Conservation (phyloP, 2,329 filamentous ascomycete genomes). For the Diaporthe nobilis region DNA sequence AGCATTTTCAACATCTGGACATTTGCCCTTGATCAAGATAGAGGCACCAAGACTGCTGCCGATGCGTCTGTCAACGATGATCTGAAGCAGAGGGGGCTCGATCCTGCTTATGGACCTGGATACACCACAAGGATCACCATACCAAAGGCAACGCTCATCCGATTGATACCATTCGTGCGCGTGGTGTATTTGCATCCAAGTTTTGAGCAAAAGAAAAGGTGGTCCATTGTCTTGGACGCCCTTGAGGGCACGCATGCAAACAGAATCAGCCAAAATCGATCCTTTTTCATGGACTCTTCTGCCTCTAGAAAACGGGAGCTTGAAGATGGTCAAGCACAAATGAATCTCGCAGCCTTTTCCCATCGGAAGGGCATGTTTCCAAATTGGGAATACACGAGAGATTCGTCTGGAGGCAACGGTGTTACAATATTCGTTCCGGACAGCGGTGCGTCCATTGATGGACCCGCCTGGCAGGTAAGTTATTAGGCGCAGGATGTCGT, state of each 20-base stretch:
- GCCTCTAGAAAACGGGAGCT: background rate
- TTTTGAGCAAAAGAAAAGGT: background rate
- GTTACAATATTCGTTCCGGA: constrained; percentile 18
- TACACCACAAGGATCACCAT: background rate
- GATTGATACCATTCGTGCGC: background rate
- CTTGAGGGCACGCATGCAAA: background rate
- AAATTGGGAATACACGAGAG: background rate
- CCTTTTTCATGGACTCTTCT: background rate
- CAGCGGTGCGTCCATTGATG: background rate
- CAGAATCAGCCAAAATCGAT: background rate
- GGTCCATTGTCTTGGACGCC: background rate
- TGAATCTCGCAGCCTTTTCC: constrained; percentile 15
- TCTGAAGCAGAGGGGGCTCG: background rate
- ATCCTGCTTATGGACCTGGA: constrained; percentile 11
- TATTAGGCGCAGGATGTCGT: too few relatives aligned
- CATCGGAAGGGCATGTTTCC: background rate
- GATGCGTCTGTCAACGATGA: constrained; percentile 10
- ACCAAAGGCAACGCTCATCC: background rate
- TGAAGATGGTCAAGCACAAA: background rate
- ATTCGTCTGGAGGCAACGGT: background rate
- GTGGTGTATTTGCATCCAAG: constrained; percentile 1
- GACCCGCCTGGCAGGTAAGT: background rate
- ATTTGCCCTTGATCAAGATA: background rate
- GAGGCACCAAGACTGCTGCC: constrained; percentile 14
- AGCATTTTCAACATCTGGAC: background rate